Evolutionary conservation across 257 asterid genomes (phyloP).

Genomic region (Solanum bulbocastanum): DNA sequence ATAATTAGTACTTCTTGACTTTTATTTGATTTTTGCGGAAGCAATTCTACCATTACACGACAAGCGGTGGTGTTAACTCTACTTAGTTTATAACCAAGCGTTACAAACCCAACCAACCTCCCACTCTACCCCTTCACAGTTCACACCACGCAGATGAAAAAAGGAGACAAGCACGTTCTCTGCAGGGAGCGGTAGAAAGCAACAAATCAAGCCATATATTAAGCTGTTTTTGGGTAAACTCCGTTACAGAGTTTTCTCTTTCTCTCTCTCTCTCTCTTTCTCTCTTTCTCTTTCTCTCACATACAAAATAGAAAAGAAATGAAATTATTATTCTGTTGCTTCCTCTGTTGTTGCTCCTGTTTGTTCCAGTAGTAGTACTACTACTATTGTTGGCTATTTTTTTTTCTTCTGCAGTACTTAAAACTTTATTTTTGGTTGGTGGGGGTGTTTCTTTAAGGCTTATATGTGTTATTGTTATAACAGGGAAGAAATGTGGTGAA

Average conservation of each 20-base stretch:
- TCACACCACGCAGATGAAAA: constrained; percentile 28
- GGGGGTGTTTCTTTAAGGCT: not conserved
- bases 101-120: not conserved
- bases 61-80: not conserved
- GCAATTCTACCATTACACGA: not conserved
- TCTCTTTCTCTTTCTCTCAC: constrained; percentile 2
- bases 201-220: constrained; percentile 41
- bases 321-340: not conserved
- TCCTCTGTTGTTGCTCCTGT: not conserved
- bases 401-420: not conserved
- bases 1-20: not conserved
- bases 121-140: not conserved
- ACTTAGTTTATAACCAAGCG: not conserved
- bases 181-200: constrained; percentile 20
- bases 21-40: not conserved
- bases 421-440: not conserved
- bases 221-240: constrained; percentile 28
- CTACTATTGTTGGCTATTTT: not conserved
- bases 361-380: not conserved
- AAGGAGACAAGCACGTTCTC: constrained; percentile 40
- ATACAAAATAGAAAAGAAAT: not conserved
- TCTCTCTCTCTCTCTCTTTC: not conserved
- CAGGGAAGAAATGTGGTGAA: not conserved
- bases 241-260: constrained; percentile 19
- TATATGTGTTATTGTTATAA: not conserved